Base-by-base conservation (phyloP, 2,329 filamentous ascomycete genomes). In the Huntiella omanensis region DNA sequence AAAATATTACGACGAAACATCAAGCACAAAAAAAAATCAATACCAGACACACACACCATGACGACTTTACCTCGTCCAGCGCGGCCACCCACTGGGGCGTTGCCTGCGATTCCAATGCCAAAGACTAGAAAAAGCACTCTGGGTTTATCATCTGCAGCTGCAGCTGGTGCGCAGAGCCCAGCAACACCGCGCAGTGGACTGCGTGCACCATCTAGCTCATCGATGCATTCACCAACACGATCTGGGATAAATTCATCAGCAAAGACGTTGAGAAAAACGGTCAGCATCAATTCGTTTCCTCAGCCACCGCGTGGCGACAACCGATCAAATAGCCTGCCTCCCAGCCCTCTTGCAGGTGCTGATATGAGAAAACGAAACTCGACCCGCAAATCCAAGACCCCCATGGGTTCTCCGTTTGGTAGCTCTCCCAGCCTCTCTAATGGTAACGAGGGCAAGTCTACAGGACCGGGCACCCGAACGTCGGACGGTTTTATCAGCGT, bases 241-340 rank as follows among this genome's bases (percentile, higher is more conserved):
- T 66, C 71, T 2, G 66, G 65, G 33, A 62, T 75, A 11, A 77
- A 73, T 51, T 65, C 66, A 32, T 66, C 73, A 4, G 75, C 76
- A 19, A 87, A 79, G 60, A 75, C 78, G 1, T 62, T 95, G 47
- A 77, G 86, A 51, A 92, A 92, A 62, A 83, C 83, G 1, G 80
- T 93, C 56, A 95, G 87, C 68, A 93, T 95, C 57, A 88, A 87
- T 58, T 80, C 85, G 1, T 95, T 96, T 57, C 88, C 88, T 28
- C 83, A 93, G 53, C 88, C 88, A 11, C 88, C 88, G 11, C 78
- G 78, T 53, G 74, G 77, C 41, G 70, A 71, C 46, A 69, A 63
- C 46, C 69, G 72, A 53, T 63, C 67, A 41, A 65, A 65, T 54
- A 85, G 70, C 62, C 65, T 76, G 48, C 83, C 73, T 44, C 74